Evolutionary conservation across 331 rosid genomes (phyloP), one percentile per base, ranked within the genome.

Genomic region (Acacia pycnantha): DNA sequence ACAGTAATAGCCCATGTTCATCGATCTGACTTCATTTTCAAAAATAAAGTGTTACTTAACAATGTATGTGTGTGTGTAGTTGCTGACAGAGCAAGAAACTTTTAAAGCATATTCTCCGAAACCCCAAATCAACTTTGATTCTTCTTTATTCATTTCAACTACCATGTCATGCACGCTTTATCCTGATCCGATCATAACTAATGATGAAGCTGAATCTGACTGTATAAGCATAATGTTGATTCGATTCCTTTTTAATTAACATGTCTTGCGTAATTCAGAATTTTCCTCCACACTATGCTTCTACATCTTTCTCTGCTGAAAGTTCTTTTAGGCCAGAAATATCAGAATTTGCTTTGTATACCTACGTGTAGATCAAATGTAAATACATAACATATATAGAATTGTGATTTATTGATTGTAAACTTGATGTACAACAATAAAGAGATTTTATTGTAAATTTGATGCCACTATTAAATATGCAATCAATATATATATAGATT

Each of bases 41-140:
- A 31, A 31, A 31, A 31, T 2, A 31, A 31, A 31, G 33, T 31
- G 33, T 31, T 31, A 31, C 33, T 31, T 31, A 31, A 3, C 0
- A 3, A 3, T 31, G 33, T 31, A 1, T 1, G 31, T 29, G 5
- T 29, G 2, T 29, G 43, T 41, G 58, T n/a, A 72, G 66, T 44
- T 83, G 77, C 71, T 69, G 79, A 83, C 62, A 24, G 15, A 58
- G 64, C 51, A 29, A 26, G 11, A 62, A 56, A 76, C 18, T 41
- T 56, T 59, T 54, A 24, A 21, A 74, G 65, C 74, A 66, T 54
- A 56, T 71, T 18, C 82, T 58, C 27, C 41, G 27, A 54, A 54
- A 18, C 44, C 18, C 44, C 21, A 43, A 69, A 44, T 70, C 56
- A 24, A 3, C n/a, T 43, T 11, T 11, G 29, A 22, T 50, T 27